Base-by-base conservation (phyloP, 495 filamentous ascomycete genomes). In the Darksidea phi region DNA sequence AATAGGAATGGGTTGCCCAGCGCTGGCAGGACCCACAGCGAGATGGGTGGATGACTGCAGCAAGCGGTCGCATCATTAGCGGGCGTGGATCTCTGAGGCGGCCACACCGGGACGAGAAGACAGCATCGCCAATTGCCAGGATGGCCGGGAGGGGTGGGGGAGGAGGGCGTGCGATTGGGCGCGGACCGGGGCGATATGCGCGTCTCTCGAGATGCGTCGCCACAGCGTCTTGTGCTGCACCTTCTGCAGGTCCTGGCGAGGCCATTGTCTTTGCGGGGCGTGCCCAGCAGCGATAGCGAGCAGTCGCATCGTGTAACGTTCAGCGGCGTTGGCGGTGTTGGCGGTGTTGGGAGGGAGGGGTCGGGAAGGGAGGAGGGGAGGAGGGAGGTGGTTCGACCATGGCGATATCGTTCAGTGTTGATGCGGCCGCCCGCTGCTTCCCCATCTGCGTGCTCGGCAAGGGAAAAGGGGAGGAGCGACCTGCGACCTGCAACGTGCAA, bases 221-320 rank as follows among this genome's bases (percentile, higher is more conserved):
- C 42, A 41, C 25, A 48, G 6, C 6, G 57, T 18, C 21, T 36
- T 61, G 54, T 38, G 41, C 49, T 54, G 58, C 18, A 36, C 11
- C 28, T 32, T 15, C 51, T 62, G 59, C 59, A 62, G 59, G 59
- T 62, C 58, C 57, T 51, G 51, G 17, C 53, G 53, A 59, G 7
- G 47, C 43, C 45, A 47, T 24, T 43, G 28, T 48, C 41, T 15
- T 43, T 15, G 17, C 25, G 18, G n/a, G n/a, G 21, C 20, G n/a
- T 32, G 13, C 45, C 18, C 26, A 11, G 2, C 13, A 38, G 3
- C 5, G 36, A 42, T 34, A 37, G 58, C 42, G 45, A 47, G 50
- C 23, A 55, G 38, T 48, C 28, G 45, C 53, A 59, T 34, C 32
- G 64, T 67, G 60, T 42, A 60, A 67, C 55, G 56, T 63, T 6